Base-by-base conservation (phyloP, 176 grass and related monocot species). In the Bolboschoenus planiculmis region DNA sequence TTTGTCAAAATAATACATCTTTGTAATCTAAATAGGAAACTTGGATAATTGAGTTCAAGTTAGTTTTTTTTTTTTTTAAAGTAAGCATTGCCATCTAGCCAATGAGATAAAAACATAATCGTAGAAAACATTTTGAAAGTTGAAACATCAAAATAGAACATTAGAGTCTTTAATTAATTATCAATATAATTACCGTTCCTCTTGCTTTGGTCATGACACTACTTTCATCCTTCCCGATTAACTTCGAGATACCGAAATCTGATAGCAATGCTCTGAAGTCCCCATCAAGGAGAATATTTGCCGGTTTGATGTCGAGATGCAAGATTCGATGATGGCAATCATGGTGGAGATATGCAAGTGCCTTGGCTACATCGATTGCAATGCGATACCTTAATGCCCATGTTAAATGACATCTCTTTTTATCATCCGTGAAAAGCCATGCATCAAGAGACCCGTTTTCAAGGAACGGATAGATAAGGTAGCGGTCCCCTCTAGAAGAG, bases 221-320 rank as follows among this genome's bases (percentile, higher is more conserved):
- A 79, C 80, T 91, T 26, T 88, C 59, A 81, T 91, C 89, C 48
- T 56, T 68, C 0, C 85, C 83, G 36, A 91, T 85, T 78, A 88
- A 60, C 65, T 85, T 88, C 80, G 87, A 94, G 40, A 94, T 55
- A 50, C 90, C 89, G 66, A 94, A 91, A 84, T 94, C 92, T 0
- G 89, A 84, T 18, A 94, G 30, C 27, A 91, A 1, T 7, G 89
- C 92, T 5, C 58, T 80, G 72, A 94, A 83, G 1, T 37, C 18
- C 16, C 60, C 87, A 82, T 94, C 85, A 56, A 94, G 92, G 13
- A 94, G 87, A 56, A 91, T 94, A 86, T 91, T 94, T 57, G 86
- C 87, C 11, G 92, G 92, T 84, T 91, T 94, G 58, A 94, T 59
- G 43, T 91, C 89, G 13, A 94, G 89, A 86, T 91, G 89, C 7